These are phyloP conservation scores for Groenewaldozyma salmanticensis DNA, from an alignment of 805 yeast genomes.

Conservation along the genomic window DNA sequence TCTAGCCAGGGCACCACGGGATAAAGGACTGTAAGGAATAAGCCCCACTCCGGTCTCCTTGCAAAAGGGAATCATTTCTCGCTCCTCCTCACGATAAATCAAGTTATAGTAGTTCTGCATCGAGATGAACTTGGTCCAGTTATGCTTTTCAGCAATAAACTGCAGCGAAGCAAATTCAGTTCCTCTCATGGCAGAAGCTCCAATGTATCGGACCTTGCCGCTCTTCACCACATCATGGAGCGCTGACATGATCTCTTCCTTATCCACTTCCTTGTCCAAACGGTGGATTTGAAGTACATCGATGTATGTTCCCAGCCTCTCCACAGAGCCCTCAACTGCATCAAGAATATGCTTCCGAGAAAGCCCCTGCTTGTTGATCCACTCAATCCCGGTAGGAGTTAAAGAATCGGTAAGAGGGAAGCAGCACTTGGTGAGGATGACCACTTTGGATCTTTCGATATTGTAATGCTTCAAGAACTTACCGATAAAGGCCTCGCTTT, in stretches of 20 bases:
- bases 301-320: constrained; percentile 40
- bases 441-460: constrained; percentile 45
- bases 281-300: constrained; percentile 52
- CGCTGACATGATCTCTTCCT: constrained; percentile 47
- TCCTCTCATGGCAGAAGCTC: constrained; percentile 55
- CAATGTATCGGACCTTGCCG: constrained; percentile 46
- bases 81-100: constrained; percentile 52
- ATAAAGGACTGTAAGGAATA: constrained; percentile 54
- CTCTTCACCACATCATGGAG: constrained; percentile 42
- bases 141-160: constrained; percentile 43
- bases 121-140: constrained; percentile 50
- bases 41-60: constrained; percentile 43
- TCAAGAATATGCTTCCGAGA: constrained; percentile 41
- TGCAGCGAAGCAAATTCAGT: constrained; percentile 45
- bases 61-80: constrained; percentile 51
- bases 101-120: constrained; percentile 54
- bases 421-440: constrained; percentile 41
- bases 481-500: constrained; percentile 41
- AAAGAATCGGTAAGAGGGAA: constrained; percentile 14
- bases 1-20: constrained; percentile 46
- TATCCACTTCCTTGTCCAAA: constrained; percentile 38
- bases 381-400: constrained; percentile 10
- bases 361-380: constrained; percentile 31
- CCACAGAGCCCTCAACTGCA: constrained; percentile 34
- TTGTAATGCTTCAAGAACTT: constrained; percentile 42